Evolutionary conservation across 1,284 basidiomycete genomes (phyloP).

Genomic region (Athelia psychrophila): DNA sequence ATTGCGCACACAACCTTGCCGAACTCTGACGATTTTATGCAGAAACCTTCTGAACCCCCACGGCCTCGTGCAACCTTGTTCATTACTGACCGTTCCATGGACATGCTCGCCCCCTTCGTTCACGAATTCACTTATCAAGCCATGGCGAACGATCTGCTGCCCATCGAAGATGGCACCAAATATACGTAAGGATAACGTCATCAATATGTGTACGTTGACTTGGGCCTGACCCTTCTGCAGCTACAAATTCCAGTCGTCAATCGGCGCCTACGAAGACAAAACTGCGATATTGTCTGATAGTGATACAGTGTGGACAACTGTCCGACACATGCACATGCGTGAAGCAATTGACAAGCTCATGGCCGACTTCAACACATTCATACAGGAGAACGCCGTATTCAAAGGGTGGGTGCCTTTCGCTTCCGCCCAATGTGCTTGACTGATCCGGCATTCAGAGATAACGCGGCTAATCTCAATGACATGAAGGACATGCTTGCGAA

Average conservation of each 20-base stretch:
- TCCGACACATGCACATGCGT: conserved; percentile 97
- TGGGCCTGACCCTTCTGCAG: conserved; percentile 31
- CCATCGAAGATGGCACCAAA: conserved; percentile 81
- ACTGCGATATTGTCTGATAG: conserved; percentile 80
- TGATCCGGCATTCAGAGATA: conserved; percentile 44
- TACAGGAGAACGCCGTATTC: conserved; percentile 92
- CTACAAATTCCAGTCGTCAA: conserved; percentile 85
- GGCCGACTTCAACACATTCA: conserved; percentile 91
- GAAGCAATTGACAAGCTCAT: conserved; percentile 97
- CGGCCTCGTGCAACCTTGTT: conserved; percentile 83
- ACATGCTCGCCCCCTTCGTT: conserved; percentile 85
- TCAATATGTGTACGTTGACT: no score
- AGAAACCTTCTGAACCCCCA: conserved; percentile 65
- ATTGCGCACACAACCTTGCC: not conserved
- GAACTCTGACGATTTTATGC: conserved; percentile 1
- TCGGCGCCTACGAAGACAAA: conserved; percentile 86
- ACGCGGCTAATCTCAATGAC: conserved; percentile 89
- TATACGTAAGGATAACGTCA: conserved; percentile 66
- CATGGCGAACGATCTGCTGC: conserved; percentile 94
- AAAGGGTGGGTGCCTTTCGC: conserved; percentile 54
- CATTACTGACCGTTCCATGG: conserved; percentile 96
- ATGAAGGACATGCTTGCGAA: conserved; percentile 99
- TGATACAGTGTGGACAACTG: conserved; percentile 89
- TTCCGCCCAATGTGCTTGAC: not conserved
- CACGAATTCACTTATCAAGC: conserved; percentile 99